Conservation (phyloP, 495 filamentous ascomycete genomes). For the Penicillium fimorum region DNA sequence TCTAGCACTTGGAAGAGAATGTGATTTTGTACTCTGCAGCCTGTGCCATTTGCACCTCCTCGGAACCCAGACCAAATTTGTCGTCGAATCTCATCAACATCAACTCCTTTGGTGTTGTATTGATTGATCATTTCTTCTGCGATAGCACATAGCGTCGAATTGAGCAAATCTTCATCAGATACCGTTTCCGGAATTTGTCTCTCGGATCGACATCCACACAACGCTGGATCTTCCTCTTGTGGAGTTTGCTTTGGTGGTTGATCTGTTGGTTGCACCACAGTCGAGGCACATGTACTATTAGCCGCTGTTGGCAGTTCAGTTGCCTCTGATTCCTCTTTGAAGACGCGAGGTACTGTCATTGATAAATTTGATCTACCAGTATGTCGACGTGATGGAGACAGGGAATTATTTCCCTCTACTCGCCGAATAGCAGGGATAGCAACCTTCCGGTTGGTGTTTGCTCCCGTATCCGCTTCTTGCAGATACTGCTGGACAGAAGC, state of each 20-base stretch:
- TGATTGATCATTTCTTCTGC: constrained; percentile 41
- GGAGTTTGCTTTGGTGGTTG: neutral
- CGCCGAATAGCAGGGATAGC: constrained; percentile 39
- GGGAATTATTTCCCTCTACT: neutral
- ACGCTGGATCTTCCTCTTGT: constrained; percentile 12
- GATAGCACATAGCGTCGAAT: constrained; percentile 44
- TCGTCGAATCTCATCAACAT: constrained; percentile 35
- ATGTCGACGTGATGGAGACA: neutral
- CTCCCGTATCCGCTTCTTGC: constrained; percentile 19
- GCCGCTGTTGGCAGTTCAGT: neutral
- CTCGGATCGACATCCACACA: constrained; percentile 32
- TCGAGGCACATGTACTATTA: neutral
- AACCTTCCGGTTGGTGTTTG: constrained; percentile 30
- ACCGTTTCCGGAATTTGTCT: constrained; percentile 16
- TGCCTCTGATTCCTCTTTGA: constrained; percentile 1
- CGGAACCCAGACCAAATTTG: constrained; percentile 41
- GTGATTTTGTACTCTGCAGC: constrained; percentile 45
- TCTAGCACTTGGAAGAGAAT: constrained; percentile 45
- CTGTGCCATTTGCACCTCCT: constrained; percentile 31
- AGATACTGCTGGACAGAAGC: constrained; percentile 35
- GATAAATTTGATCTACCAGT: neutral
- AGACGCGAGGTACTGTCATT: neutral
- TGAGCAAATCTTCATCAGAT: constrained; percentile 30
- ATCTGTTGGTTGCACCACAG: neutral
- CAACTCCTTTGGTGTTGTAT: constrained; percentile 41